Conservation (phyloP, 1,284 basidiomycete genomes). For the Jaminaea rosea region DNA sequence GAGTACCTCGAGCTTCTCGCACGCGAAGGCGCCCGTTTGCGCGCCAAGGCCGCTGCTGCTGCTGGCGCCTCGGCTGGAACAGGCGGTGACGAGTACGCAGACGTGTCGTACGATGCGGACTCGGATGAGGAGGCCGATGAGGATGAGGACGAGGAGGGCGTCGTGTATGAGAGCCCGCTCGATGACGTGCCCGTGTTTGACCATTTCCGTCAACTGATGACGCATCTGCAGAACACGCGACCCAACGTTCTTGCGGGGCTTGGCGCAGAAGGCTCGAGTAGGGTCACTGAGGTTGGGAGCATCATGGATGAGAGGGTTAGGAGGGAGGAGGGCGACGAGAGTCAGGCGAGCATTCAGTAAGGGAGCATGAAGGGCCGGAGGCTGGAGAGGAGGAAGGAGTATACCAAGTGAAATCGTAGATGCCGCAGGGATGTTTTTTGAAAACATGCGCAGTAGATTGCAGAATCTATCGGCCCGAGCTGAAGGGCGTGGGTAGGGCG, state of each 20-base stretch:
- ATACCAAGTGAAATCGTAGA: no score
- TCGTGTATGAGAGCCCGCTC: slow-evolving; percentile 36
- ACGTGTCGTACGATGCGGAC: slow-evolving; percentile 3
- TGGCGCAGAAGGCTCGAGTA: neutral
- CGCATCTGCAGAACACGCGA: slow-evolving; percentile 20
- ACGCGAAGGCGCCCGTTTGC: slow-evolving; percentile 31
- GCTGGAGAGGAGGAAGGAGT: no score
- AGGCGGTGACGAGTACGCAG: slow-evolving; percentile 19
- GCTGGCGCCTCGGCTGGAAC: slow-evolving; percentile 12
- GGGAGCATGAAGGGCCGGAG: no score
- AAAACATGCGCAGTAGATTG: no score
- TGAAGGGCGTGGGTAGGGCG: no score
- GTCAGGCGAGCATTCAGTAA: no score
- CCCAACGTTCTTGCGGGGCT: slow-evolving; percentile 7
- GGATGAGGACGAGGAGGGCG: slow-evolving; percentile 31
- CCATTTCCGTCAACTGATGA: slow-evolving; percentile 25
- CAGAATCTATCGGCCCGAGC: no score
- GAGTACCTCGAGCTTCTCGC: slow-evolving; percentile 44
- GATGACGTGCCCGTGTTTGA: slow-evolving; percentile 33
- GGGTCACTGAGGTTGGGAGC: neutral
- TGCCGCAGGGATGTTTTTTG: no score
- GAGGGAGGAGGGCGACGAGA: no score
- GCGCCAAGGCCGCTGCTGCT: slow-evolving; percentile 13
- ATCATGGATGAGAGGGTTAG: neutral
- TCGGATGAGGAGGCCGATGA: slow-evolving; percentile 13